Percentiles rank a stretch among this genome's conserved stretches.
phyloP scores from a whole-genome alignment of 768 basidiomycete species.

The Suillus cothurnatus region DNA sequence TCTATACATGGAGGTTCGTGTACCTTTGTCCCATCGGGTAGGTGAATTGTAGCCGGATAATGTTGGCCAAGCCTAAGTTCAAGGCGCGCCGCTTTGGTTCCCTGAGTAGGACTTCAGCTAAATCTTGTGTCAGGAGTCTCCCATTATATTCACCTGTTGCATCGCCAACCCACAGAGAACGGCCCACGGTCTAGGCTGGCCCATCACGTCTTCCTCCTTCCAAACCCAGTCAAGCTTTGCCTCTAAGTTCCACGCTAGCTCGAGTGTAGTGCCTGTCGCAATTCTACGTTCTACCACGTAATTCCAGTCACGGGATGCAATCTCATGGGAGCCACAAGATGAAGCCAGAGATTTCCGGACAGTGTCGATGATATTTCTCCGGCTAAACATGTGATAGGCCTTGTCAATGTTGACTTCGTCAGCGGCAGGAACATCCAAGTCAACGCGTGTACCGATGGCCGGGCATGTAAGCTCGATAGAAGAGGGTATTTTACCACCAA shows the following conservation, averaged over 20 bases:
- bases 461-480: constrained; percentile 75
- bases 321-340: constrained; percentile 28
- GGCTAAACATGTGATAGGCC: constrained; percentile 54
- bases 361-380: constrained; percentile 61
- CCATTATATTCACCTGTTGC: constrained; percentile 54
- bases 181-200: constrained; percentile 64
- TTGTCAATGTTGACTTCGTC: constrained; percentile 41
- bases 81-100: constrained; percentile 49
- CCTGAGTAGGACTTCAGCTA: constrained; percentile 28
- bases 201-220: constrained; percentile 66
- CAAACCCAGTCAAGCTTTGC: constrained; percentile 87
- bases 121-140: constrained; percentile 7
- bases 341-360: constrained; percentile 58
- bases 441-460: constrained; percentile 62
- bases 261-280: constrained; percentile 56
- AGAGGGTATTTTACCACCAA: constrained; percentile 72
- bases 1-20: constrained; percentile 83
- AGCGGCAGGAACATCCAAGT: constrained; percentile 63
- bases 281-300: constrained; percentile 56
- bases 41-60: constrained; percentile 47
- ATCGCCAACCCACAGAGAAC: constrained; percentile 78
- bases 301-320: constrained; percentile 54
- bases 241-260: constrained; percentile 77
- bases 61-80: constrained; percentile 82
- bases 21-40: constrained; percentile 45